Evolutionary conservation across 2,329 filamentous ascomycete genomes (phyloP), one percentile per base, ranked within the genome.

Genomic region (Ophiostoma tasmaniense): DNA sequence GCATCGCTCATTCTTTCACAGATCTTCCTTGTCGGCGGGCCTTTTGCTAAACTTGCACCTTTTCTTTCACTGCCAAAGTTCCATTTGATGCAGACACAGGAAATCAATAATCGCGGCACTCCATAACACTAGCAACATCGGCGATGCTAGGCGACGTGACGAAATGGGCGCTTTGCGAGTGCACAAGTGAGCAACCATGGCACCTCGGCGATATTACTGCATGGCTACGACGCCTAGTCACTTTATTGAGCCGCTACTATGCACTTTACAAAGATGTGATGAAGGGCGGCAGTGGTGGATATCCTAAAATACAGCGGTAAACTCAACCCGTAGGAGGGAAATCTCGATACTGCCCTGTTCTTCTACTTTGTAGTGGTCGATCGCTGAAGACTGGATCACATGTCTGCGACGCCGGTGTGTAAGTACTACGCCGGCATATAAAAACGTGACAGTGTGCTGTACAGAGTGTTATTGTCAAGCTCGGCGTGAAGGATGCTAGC

Each of bases 291-390:
- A 25, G 14, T 55, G 22, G n/a, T 55, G n/a, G 50, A 55, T 25
- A 25, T 25, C 33, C 33, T 33, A 33, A 33, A 33, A 20, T 45
- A n/a, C 42, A 45, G 42, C 20, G 17, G 42, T 7, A 28, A 13
- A 13, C 50, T 20, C 14, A 25, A 14, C 11, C 25, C 13, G 13
- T 64, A 37, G 14, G 28, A 62, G 11, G 30, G 22, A 4, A 64
- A 62, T 62, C 59, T 62, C 30, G 55, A 37, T 64, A 37, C 7
- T 37, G 61, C 30, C 33, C 61, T 64, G 61, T 64, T 64, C 61
- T 64, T 64, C 61, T 64, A 64, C 61, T 64, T 64, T 39, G 33
- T 64, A 64, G 59, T 62, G 61, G 61, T 37, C 61, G 61, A 64
- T 64, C 61, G 30, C 7, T 64, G 61, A 37, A 37, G 61, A 37